Percentiles rank a stretch among this genome's conserved stretches.
These are phyloP conservation scores for Cryptococcus sp. DNA, from an alignment of 1,284 basidiomycete genomes.

Conservation along the genomic window DNA sequence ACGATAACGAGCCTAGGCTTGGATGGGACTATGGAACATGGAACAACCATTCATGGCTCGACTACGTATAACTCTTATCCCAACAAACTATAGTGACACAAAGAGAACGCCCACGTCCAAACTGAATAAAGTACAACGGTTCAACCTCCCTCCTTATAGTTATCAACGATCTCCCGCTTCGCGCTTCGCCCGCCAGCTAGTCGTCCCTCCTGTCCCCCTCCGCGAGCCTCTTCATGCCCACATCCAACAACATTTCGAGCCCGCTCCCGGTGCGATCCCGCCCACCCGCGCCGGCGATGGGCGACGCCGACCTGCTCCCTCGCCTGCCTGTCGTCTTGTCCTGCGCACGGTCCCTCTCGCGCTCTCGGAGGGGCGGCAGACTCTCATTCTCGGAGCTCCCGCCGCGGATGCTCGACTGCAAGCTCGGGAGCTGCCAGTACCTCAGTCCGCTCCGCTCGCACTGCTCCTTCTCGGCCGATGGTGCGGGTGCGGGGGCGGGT, in stretches of 20 bases:
- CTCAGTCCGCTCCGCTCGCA: neutral
- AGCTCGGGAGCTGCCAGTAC: constrained; percentile 18
- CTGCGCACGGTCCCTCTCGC: neutral
- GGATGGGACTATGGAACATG: too few species aligned
- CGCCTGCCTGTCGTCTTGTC: neutral
- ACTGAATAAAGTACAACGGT: too few species aligned
- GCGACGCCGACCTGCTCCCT: constrained; percentile 3
- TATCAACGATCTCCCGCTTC: too few species aligned
- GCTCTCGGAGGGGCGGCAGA: constrained; percentile 4
- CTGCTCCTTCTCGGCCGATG: neutral
- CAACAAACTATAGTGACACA: too few species aligned
- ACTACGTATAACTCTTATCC: too few species aligned
- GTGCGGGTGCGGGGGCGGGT: neutral
- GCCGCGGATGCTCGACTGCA: neutral
- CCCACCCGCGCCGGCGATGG: constrained; percentile 8
- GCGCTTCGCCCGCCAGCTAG: too few species aligned
- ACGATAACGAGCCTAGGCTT: too few species aligned
- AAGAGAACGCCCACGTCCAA: too few species aligned
- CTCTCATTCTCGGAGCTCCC: neutral
- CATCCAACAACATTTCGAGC: constrained; percentile 34
- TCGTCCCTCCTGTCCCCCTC: constrained; percentile 8
- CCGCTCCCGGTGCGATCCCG: constrained; percentile 19
- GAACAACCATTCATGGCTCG: too few species aligned
- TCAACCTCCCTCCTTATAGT: too few species aligned
- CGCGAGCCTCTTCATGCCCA: constrained; percentile 15